Conservation (phyloP, 2,329 filamentous ascomycete genomes). For the Thielaviopsis populi region DNA sequence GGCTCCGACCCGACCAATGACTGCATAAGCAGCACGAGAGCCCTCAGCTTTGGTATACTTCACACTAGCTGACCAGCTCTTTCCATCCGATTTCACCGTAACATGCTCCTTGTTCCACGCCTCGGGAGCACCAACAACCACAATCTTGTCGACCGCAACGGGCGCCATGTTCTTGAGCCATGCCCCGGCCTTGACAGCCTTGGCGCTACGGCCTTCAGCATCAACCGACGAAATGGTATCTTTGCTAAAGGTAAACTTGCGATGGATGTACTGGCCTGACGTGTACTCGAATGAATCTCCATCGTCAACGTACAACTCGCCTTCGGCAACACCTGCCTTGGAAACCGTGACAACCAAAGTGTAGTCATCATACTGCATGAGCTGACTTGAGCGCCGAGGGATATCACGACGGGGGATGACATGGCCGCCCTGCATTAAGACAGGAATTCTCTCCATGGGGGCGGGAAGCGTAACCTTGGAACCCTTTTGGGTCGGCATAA, state of each 20-base stretch:
- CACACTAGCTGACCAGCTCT: conserved; percentile 42
- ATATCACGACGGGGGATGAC: conserved; percentile 81
- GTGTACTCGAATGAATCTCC: conserved; percentile 85
- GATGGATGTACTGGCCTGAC: conserved; percentile 75
- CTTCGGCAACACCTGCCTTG: conserved; percentile 45
- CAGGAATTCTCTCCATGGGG: conserved; percentile 70
- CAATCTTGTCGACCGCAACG: conserved; percentile 68
- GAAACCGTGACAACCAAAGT: conserved; percentile 58
- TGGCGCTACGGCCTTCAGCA: conserved; percentile 39
- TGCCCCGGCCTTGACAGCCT: conserved; percentile 43
- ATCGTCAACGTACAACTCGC: conserved; percentile 81
- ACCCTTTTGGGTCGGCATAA: conserved; percentile 53
- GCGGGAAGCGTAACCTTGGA: conserved; percentile 56
- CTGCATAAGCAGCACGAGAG: conserved; percentile 36
- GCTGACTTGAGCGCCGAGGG: conserved; percentile 65
- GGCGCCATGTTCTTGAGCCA: conserved; percentile 68
- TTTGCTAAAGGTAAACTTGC: conserved; percentile 53
- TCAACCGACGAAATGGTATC: conserved; percentile 55
- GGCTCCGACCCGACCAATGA: conserved; percentile 36
- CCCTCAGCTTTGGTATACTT: conserved; percentile 40
- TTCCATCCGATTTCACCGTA: conserved; percentile 38
- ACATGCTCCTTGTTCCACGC: conserved; percentile 52
- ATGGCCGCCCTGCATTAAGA: conserved; percentile 87
- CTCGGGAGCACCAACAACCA: conserved; percentile 65
- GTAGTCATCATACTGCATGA: conserved; percentile 93